phyloP scores from a whole-genome alignment of 768 basidiomycete genomes.

The Boletales sp. region DNA sequence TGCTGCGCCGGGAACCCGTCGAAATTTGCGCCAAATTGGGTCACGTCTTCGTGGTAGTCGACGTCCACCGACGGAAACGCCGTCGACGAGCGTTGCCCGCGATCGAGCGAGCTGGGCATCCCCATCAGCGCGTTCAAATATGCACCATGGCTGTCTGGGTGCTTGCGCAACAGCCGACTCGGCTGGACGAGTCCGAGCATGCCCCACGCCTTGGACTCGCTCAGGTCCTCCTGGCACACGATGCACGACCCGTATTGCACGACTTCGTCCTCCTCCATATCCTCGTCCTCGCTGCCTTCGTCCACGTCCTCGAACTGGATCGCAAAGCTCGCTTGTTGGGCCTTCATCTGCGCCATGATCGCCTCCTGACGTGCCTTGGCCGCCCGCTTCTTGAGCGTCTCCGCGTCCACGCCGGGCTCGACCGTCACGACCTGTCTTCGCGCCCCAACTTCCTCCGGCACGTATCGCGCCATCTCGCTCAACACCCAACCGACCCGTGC shows the following conservation, averaged over 20 bases:
- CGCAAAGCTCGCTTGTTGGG: slow-evolving; percentile 84
- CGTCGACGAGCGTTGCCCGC: slow-evolving; percentile 24
- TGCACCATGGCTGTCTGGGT: slow-evolving; percentile 58
- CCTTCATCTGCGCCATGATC: slow-evolving; percentile 95
- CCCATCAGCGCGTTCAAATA: slow-evolving; percentile 73
- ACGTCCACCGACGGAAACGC: slow-evolving; percentile 30
- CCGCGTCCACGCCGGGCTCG: slow-evolving; percentile 43
- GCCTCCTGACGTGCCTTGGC: slow-evolving; percentile 90
- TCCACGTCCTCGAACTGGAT: slow-evolving; percentile 75
- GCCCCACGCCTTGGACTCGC: slow-evolving; percentile 70
- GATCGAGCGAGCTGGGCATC: slow-evolving; percentile 65
- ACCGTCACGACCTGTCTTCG: slow-evolving; percentile 44
- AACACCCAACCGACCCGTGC: slow-evolving; percentile 77
- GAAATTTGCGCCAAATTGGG: slow-evolving; percentile 55
- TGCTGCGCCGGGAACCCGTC: slow-evolving; percentile 69
- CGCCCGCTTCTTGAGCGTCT: slow-evolving; percentile 74
- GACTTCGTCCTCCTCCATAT: slow-evolving; percentile 42
- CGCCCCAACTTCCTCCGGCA: slow-evolving; percentile 52
- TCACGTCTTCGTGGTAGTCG: slow-evolving; percentile 25
- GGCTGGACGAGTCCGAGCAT: slow-evolving; percentile 85
- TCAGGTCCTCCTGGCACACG: slow-evolving; percentile 95
- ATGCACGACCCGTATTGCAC: slow-evolving; percentile 89
- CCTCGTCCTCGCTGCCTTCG: slow-evolving; percentile 58
- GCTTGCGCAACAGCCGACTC: slow-evolving; percentile 76
- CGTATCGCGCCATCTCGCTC: slow-evolving; percentile 49